phyloP scores from a whole-genome alignment of 352 stramenopile genomes.

The Phytophthora cryptogea region DNA sequence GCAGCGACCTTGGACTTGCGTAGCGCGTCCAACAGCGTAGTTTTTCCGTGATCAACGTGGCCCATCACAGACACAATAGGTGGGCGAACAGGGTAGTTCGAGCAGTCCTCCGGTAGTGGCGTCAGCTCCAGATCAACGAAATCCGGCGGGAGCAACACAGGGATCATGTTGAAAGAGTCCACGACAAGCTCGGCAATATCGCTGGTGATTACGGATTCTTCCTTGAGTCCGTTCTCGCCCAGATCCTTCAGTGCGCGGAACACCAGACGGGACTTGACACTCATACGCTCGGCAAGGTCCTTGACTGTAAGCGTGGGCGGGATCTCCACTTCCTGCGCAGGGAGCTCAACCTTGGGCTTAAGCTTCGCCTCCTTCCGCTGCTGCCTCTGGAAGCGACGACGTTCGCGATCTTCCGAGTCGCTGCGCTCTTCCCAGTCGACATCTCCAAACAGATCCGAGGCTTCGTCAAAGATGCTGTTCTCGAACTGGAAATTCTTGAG shows the following conservation, averaged over 20 bases:
- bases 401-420: constrained; percentile 58
- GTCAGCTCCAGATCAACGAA: constrained; percentile 85
- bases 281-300: constrained; percentile 83
- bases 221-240: constrained; percentile 66
- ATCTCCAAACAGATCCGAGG: constrained; percentile 72
- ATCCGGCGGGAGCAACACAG: constrained; percentile 76
- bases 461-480: constrained; percentile 81
- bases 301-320: constrained; percentile 71
- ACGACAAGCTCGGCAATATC: constrained; percentile 84
- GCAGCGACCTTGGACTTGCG: constrained; percentile 92
- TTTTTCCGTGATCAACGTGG: constrained; percentile 99
- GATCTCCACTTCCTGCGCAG: constrained; percentile 81
- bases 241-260: constrained; percentile 68
- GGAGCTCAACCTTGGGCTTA: constrained; percentile 39
- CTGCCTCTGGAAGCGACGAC: constrained; percentile 62
- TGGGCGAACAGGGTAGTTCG: constrained; percentile 62
- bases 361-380: constrained; percentile 61
- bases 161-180: constrained; percentile 87
- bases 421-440: constrained; percentile 71
- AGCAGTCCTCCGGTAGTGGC: constrained; percentile 62
- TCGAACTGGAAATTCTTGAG: constrained; percentile 88
- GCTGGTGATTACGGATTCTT: constrained; percentile 74
- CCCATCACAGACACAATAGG: constrained; percentile 99
- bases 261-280: constrained; percentile 71
- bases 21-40: constrained; percentile 96